Evolutionary conservation across 176 grass and related monocot genomes (phyloP).

Genomic region (Oryza officinalis): DNA sequence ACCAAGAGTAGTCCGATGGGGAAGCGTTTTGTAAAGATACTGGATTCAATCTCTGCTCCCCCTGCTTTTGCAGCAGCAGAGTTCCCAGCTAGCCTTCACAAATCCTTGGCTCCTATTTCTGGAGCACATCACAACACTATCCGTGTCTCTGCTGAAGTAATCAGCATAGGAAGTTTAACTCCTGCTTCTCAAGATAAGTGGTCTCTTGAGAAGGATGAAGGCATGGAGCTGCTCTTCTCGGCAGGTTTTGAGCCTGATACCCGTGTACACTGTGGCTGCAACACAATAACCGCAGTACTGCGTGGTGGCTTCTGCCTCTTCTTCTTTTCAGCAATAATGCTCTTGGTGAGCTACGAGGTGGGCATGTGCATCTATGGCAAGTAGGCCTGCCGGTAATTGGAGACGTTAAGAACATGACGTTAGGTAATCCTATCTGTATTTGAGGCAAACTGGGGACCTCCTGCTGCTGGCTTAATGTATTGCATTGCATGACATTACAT

Average conservation of each 20-base stretch:
- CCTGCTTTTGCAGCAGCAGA: slow-evolving; percentile 86
- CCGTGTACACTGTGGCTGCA: slow-evolving; percentile 48
- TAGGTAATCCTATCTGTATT: slow-evolving; percentile 41
- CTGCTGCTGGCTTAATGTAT: slow-evolving; percentile 51
- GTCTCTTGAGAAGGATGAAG: slow-evolving; percentile 49
- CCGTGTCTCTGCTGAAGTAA: slow-evolving; percentile 59
- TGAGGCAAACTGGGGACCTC: slow-evolving; percentile 42
- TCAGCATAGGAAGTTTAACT: slow-evolving; percentile 53
- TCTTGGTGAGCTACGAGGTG: slow-evolving; percentile 70
- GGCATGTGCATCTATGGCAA: slow-evolving; percentile 68
- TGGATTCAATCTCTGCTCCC: slow-evolving; percentile 77
- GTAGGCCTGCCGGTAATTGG: slow-evolving; percentile 40
- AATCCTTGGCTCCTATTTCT: slow-evolving; percentile 53
- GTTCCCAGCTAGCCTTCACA: slow-evolving; percentile 39
- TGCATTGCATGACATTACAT: slow-evolving; percentile 35
- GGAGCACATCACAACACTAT: slow-evolving; percentile 40
- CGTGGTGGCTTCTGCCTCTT: slow-evolving; percentile 80
- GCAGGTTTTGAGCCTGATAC: slow-evolving; percentile 49
- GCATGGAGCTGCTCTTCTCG: slow-evolving; percentile 50
- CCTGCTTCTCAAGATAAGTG: slow-evolving; percentile 42
- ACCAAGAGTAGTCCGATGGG: slow-evolving; percentile 18
- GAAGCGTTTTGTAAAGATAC: slow-evolving; percentile 59
- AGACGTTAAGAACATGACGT: slow-evolving; percentile 33
- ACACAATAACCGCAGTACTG: slow-evolving; percentile 50
- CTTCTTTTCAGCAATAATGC: slow-evolving; percentile 71